phyloP scores from a whole-genome alignment of 169 alveolate genomes.

The Eimeria praecox region DNA sequence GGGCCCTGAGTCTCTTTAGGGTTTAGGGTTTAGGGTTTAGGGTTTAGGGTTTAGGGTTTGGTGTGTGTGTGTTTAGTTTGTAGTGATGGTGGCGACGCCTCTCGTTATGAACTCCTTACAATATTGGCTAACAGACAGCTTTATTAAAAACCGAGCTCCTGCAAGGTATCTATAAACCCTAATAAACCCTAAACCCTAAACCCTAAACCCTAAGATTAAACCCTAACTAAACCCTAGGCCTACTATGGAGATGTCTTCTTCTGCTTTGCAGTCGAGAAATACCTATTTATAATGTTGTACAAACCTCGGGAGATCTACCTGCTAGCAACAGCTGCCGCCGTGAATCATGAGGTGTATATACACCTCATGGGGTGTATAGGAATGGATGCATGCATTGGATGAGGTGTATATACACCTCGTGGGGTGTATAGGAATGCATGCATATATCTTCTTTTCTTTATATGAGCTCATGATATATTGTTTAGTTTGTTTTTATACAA shows the following conservation, averaged over 20 bases:
- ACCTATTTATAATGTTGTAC: constrained; percentile 36
- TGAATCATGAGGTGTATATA: neutral
- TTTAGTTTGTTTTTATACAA: neutral
- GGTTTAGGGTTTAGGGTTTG: constrained; percentile 40
- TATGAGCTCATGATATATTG: too few species aligned
- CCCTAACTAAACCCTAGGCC: constrained; percentile 14
- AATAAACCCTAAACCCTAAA: constrained; percentile 22
- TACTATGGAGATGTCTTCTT: neutral
- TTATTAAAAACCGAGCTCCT: constrained; percentile 21
- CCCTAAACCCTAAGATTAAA: neutral
- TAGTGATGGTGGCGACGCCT: constrained; percentile 81
- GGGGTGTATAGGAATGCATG: too few species aligned
- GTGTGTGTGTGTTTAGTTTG: constrained; percentile 39
- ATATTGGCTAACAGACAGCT: constrained; percentile 82
- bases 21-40: constrained; percentile 42
- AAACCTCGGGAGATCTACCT: neutral
- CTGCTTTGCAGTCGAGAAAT: constrained; percentile 9
- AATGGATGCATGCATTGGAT: too few species aligned
- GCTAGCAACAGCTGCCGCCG: constrained; percentile 31
- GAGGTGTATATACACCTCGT: neutral
- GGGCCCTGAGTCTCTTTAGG: neutral
- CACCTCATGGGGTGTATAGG: neutral
- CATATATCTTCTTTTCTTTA: too few species aligned
- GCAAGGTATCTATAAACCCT: neutral
- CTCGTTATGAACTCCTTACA: constrained; percentile 70